These are phyloP conservation scores for Fusarium hainanense DNA, from an alignment of 2,329 filamentous ascomycete genomes.

Conservation along the genomic window DNA sequence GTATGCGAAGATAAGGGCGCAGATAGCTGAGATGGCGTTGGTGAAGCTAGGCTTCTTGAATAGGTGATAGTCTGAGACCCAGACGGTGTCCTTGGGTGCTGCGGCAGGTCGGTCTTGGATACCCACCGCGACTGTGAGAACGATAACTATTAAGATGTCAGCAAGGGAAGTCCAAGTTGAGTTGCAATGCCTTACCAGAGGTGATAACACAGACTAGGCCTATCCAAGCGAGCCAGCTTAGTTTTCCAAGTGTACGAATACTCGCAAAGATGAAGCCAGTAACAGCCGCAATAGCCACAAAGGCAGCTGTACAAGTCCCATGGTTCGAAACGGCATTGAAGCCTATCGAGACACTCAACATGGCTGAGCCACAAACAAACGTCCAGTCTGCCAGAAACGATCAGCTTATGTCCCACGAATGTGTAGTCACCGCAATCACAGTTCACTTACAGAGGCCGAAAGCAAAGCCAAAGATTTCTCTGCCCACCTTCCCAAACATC, in stretches of 20 bases:
- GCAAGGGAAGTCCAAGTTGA: fast-evolving
- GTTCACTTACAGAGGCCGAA: conserved; percentile 50
- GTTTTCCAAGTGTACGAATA: conserved; percentile 47
- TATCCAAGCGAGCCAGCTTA: conserved; percentile 51
- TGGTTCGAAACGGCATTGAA: conserved; percentile 55
- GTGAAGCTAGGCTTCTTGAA: conserved; percentile 48
- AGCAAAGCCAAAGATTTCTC: conserved; percentile 53
- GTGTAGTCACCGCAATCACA: too few relatives aligned
- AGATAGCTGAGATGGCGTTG: conserved; percentile 48
- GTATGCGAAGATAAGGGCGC: conserved; percentile 53
- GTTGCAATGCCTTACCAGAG: conserved; percentile 12
- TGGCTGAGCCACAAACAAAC: conserved; percentile 34
- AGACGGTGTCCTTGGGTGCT: conserved; percentile 34
- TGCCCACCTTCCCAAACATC: conserved; percentile 60
- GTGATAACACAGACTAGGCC: conserved; percentile 26
- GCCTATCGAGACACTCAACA: conserved; percentile 51
- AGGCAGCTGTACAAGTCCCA: conserved; percentile 54
- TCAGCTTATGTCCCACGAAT: not conserved
- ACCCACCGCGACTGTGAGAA: conserved; percentile 38
- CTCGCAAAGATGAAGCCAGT: conserved; percentile 47
- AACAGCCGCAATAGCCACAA: conserved; percentile 51
- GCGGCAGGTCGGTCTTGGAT: conserved; percentile 33
- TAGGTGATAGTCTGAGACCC: conserved; percentile 50
- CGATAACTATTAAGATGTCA: conserved; percentile 21
- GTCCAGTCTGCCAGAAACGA: conserved; percentile 32